These are phyloP conservation scores for Rhododendron kiyosumense DNA, from an alignment of 148 eudicot genomes.

Conservation along the genomic window DNA sequence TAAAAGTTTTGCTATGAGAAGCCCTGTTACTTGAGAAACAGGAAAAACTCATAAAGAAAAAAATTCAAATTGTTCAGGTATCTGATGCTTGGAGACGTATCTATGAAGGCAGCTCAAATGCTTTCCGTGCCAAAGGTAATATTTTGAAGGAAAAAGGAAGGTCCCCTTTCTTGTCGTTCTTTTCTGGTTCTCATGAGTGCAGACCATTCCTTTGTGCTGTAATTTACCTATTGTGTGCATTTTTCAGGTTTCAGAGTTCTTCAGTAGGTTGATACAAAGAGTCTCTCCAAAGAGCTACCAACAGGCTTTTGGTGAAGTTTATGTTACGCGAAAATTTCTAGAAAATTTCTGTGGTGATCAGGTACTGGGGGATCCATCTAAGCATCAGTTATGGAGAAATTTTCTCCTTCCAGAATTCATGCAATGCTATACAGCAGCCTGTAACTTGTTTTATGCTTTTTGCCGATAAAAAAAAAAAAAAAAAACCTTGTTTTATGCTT, in stretches of 20 bases:
- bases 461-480: too few relatives aligned
- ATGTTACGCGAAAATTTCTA: constrained; percentile 78
- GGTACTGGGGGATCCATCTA: constrained; percentile 32
- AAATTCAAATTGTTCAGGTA: constrained; percentile 43
- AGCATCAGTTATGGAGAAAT: background rate
- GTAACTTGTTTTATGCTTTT: background rate
- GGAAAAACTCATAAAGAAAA: too few relatives aligned
- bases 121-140: constrained; percentile 74
- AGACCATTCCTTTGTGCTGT: background rate
- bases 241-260: constrained; percentile 72
- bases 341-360: constrained; percentile 95
- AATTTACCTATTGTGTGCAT: background rate
- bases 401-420: background rate
- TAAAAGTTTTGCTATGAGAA: background rate
- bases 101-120: constrained; percentile 82
- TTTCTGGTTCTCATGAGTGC: background rate
- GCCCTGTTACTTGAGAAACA: background rate
- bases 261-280: constrained; percentile 81
- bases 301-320: constrained; percentile 86
- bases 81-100: constrained; percentile 79
- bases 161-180: background rate
- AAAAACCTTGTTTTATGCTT: too few relatives aligned
- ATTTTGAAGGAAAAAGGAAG: background rate
- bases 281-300: constrained; percentile 94
- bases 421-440: background rate